Percentiles rank a stretch among this genome's conserved stretches.
phyloP scores from a whole-genome alignment of 208 protist species.

The Spongospora subterranea region DNA sequence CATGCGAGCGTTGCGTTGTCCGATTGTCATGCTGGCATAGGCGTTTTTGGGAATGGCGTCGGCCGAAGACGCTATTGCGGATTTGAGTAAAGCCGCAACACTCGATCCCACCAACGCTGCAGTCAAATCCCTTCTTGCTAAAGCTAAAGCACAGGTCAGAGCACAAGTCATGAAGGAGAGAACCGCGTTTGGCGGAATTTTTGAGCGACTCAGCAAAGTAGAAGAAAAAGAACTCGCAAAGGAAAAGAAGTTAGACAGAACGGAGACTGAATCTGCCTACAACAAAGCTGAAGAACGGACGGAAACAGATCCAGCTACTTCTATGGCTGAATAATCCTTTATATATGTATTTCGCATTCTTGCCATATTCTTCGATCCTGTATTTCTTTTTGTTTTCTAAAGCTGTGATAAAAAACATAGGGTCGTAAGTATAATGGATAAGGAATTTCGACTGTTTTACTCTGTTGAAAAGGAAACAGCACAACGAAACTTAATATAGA shows the following conservation, averaged over 20 bases:
- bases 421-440: too few species aligned
- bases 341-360: too few species aligned
- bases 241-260: neutral
- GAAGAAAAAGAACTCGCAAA: neutral
- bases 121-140: constrained; percentile 10
- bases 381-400: too few species aligned
- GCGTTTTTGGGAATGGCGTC: neutral
- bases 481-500: too few species aligned
- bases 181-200: constrained; percentile 39
- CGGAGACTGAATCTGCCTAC: neutral
- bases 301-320: constrained; percentile 2
- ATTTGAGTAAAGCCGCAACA: neutral
- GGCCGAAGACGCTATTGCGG: neutral
- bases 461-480: too few species aligned
- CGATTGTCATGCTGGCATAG: too few species aligned
- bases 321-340: too few species aligned
- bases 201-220: constrained; percentile 10
- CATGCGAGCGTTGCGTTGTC: too few species aligned
- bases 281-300: neutral
- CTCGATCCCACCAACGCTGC: neutral
- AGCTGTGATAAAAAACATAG: too few species aligned
- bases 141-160: neutral
- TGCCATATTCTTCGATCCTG: too few species aligned
- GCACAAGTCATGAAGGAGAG: neutral
- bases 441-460: too few species aligned